A percentile compares a stretch with the other conserved stretches of the same genome.
Evolutionary conservation across 495 filamentous ascomycete genomes (phyloP).

Genomic region (Penicillium mononematosum): DNA sequence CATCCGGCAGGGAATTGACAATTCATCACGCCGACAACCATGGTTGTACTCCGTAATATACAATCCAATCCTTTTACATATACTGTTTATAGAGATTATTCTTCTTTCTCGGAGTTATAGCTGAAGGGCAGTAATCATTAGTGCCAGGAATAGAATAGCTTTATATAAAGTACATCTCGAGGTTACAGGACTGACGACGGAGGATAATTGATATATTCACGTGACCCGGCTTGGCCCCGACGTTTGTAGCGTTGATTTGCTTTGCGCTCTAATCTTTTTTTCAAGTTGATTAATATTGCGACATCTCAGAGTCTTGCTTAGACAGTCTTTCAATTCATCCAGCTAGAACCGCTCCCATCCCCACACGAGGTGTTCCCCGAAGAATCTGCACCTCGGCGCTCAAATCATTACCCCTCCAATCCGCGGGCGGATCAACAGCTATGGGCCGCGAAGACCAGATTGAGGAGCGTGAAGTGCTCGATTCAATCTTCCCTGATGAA

Average conservation of each 20-base stretch:
- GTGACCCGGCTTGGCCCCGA: background rate
- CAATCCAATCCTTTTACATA: no score
- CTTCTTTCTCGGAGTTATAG: no score
- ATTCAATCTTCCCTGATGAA: constrained; percentile 97
- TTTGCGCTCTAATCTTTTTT: constrained; percentile 18
- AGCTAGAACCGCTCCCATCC: background rate
- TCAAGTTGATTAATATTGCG: background rate
- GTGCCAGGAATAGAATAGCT: no score
- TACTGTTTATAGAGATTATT: no score
- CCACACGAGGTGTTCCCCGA: background rate
- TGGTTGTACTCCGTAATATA: no score
- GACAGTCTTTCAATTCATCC: background rate
- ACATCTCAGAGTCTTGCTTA: background rate
- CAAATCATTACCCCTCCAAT: constrained; percentile 35
- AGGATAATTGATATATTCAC: background rate
- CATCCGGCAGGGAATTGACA: no score
- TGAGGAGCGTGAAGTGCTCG: constrained; percentile 95
- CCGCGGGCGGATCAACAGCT: constrained; percentile 38
- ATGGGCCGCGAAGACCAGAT: constrained; percentile 95
- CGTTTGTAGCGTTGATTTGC: background rate
- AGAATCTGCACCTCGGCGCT: constrained; percentile 4
- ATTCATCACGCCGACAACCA: no score
- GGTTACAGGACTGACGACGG: background rate
- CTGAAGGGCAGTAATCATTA: no score
- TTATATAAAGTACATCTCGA: no score